Evolutionary conservation across 1,284 basidiomycete species (phyloP).

Genomic region (Gomphus bonarii): DNA sequence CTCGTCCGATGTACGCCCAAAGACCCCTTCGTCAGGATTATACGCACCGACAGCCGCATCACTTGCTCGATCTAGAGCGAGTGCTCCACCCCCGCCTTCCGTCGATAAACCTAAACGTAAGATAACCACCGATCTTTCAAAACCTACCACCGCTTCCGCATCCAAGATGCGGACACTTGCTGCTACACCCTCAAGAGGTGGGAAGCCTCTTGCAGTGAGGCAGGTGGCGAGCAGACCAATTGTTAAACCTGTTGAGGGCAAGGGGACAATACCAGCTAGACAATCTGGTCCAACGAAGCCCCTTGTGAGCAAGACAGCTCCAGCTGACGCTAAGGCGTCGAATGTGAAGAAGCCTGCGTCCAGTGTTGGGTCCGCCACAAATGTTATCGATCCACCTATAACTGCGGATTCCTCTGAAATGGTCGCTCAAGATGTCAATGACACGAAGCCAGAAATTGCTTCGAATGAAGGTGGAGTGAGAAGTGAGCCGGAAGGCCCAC

Average conservation of each 20-base stretch:
- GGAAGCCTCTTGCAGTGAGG: neutral
- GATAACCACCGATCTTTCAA: conserved; percentile 34
- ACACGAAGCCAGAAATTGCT: conserved; percentile 1
- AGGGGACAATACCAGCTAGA: neutral
- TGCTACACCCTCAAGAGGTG: conserved; percentile 12
- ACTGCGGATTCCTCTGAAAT: neutral
- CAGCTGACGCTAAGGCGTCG: neutral
- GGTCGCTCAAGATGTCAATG: neutral
- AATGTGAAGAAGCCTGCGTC: conserved; percentile 3
- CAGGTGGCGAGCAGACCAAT: neutral
- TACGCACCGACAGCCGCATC: conserved; percentile 74
- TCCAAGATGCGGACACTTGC: conserved; percentile 34
- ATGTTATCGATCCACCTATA: neutral
- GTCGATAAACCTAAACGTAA: conserved; percentile 37
- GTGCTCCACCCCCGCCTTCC: conserved; percentile 30
- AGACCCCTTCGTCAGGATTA: conserved; percentile 34
- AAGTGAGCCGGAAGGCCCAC: neutral
- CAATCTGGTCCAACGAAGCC: neutral
- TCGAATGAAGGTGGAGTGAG: neutral
- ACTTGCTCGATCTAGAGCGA: conserved; percentile 51
- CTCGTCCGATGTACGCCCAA: conserved; percentile 22
- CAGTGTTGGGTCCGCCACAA: neutral
- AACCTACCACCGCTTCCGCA: conserved; percentile 66
- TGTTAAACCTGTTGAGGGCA: neutral
- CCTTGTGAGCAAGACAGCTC: neutral